A percentile compares a stretch with the other conserved stretches of the same genome.
phyloP scores from a whole-genome alignment of 2,329 filamentous ascomycete genomes.

The Talaromyces sp. region DNA sequence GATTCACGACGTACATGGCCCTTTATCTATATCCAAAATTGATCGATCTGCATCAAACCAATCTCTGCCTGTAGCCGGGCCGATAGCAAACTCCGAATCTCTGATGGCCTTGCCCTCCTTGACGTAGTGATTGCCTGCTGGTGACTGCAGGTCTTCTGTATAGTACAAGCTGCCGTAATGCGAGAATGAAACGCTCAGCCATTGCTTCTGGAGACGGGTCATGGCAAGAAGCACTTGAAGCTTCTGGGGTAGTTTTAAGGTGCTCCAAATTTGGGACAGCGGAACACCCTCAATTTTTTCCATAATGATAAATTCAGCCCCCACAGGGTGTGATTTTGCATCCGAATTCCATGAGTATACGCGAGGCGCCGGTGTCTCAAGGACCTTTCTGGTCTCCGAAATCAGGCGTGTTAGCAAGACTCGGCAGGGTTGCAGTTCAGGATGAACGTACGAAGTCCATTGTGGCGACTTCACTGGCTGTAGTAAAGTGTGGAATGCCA shows the following conservation, averaged over 20 bases:
- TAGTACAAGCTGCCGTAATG: constrained; percentile 21
- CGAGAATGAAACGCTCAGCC: constrained; percentile 13
- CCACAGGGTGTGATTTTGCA: constrained; percentile 19
- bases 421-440: background rate
- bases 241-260: constrained; percentile 18
- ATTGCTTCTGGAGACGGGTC: constrained; percentile 17
- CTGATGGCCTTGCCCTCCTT: constrained; percentile 20
- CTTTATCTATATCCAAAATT: constrained; percentile 28
- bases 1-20: constrained; percentile 31
- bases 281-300: constrained; percentile 18
- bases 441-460: constrained; percentile 21
- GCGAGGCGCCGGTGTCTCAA: constrained; percentile 20
- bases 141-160: constrained; percentile 15
- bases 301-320: constrained; percentile 23
- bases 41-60: constrained; percentile 22
- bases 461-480: too few relatives aligned
- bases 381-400: constrained; percentile 21
- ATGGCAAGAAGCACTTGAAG: constrained; percentile 19
- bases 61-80: constrained; percentile 16
- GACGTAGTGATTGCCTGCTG: constrained; percentile 19
- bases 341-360: constrained; percentile 22
- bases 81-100: constrained; percentile 20
- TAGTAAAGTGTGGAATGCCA: too few relatives aligned
- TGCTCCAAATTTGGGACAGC: constrained; percentile 17
- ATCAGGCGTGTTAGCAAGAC: constrained; percentile 15